Conservation (phyloP, 2,329 filamentous ascomycete species). For the Passalora sequoiae region DNA sequence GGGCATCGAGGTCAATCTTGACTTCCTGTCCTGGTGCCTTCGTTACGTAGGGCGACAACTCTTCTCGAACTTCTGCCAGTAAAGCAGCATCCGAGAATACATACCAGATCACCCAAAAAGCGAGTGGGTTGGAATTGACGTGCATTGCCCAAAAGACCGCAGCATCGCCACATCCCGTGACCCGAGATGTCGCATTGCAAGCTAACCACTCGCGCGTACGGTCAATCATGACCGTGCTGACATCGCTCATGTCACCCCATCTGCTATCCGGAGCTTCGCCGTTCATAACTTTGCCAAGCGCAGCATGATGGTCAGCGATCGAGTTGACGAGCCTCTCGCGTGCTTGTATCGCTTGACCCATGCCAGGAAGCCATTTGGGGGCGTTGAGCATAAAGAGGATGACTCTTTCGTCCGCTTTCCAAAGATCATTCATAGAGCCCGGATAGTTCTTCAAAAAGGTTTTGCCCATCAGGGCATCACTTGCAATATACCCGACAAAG, state of each 20-base stretch:
- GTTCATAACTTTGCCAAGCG: background rate
- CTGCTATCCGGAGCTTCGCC: background rate
- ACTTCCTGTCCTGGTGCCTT: background rate
- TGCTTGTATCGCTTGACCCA: background rate
- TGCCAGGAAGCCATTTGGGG: background rate
- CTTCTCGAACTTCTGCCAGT: constrained; percentile 1
- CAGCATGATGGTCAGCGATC: background rate
- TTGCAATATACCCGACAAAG: background rate
- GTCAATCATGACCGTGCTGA: constrained; percentile 1
- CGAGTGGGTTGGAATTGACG: background rate
- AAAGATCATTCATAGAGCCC: background rate
- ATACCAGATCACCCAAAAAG: constrained; percentile 1
- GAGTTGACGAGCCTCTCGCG: background rate
- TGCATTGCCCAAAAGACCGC: constrained; percentile 3
- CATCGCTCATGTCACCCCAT: constrained; percentile 2
- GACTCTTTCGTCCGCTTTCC: background rate
- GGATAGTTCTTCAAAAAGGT: background rate
- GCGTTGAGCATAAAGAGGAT: background rate
- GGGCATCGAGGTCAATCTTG: background rate
- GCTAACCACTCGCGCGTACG: constrained; percentile 1
- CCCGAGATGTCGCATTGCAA: background rate
- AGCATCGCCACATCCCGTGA: background rate
- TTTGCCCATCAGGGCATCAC: background rate
- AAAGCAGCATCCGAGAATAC: background rate
- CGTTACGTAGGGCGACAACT: background rate